A percentile compares a stretch with the other conserved stretches of the same genome.
Evolutionary conservation across 164 flowering plant species (phyloP).

Genomic region (Piper betle): DNA sequence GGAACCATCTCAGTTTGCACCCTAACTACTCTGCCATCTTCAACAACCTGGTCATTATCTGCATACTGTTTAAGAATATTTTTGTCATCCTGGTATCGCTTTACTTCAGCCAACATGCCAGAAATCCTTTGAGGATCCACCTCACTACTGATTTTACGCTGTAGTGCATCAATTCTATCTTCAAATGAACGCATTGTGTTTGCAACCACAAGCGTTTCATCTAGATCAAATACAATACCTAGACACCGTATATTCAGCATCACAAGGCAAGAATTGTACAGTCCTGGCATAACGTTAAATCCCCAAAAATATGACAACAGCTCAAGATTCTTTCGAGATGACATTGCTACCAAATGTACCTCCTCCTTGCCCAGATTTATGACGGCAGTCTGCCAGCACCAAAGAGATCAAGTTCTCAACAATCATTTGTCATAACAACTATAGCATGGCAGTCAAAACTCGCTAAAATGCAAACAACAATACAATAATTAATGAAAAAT

Average conservation of each 20-base stretch:
- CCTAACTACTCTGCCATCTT: slow-evolving; percentile 69
- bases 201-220: slow-evolving; percentile 95
- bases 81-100: slow-evolving; percentile 92
- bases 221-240: slow-evolving; percentile 97
- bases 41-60: slow-evolving; percentile 87
- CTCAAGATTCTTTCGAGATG: slow-evolving; percentile 39
- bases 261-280: slow-evolving; percentile 74
- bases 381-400: slow-evolving; percentile 69
- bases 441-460: too few relatives aligned
- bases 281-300: slow-evolving; percentile 52
- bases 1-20: slow-evolving; percentile 75
- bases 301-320: slow-evolving; percentile 83
- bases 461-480: too few relatives aligned
- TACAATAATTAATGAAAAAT: too few relatives aligned
- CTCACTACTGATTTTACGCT: slow-evolving; percentile 66
- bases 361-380: slow-evolving; percentile 65
- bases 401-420: slow-evolving; percentile 2
- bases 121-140: slow-evolving; percentile 64
- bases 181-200: slow-evolving; percentile 99
- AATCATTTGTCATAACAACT: background rate
- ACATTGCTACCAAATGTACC: slow-evolving; percentile 94
- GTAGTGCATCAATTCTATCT: slow-evolving; percentile 89
- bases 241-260: slow-evolving; percentile 97
- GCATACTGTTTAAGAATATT: slow-evolving; percentile 73
- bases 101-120: slow-evolving; percentile 81